Conservation (phyloP, 495 filamentous ascomycete genomes). For the Aspergillus homomorphus region DNA sequence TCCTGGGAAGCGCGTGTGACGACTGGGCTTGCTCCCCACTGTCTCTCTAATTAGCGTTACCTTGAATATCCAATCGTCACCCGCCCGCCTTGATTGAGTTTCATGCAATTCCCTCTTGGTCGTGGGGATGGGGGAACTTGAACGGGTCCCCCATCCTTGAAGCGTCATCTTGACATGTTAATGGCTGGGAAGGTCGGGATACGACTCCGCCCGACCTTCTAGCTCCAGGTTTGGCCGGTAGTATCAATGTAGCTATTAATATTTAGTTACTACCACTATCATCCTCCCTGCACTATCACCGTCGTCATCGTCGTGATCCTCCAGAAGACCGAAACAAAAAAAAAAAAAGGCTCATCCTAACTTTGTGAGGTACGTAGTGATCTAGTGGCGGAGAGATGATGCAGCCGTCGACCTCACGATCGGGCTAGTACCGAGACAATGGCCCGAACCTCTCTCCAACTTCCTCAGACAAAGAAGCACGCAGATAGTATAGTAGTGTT, state of each 20-base stretch:
- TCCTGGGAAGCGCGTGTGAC: slow-evolving; percentile 8
- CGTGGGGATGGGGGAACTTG: slow-evolving; percentile 13
- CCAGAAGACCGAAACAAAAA: no score
- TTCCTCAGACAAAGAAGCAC: background rate
- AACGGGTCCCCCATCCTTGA: slow-evolving; percentile 9
- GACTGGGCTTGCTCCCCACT: slow-evolving; percentile 15
- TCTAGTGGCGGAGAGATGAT: background rate
- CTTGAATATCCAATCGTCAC: slow-evolving; percentile 10
- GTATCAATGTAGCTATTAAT: background rate
- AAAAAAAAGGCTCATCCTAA: no score
- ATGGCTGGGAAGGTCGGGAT: slow-evolving; percentile 13
- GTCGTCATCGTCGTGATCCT: background rate
- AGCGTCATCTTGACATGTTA: slow-evolving; percentile 18
- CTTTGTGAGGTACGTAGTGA: background rate
- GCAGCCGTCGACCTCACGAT: background rate
- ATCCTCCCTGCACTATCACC: background rate
- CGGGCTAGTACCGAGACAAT: background rate
- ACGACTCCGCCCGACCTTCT: slow-evolving; percentile 13
- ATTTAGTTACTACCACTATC: background rate
- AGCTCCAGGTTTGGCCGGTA: slow-evolving; percentile 10
- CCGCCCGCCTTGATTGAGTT: slow-evolving; percentile 21
- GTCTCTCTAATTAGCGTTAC: slow-evolving; percentile 2
- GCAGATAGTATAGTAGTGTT: no score
- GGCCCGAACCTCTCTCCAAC: background rate
- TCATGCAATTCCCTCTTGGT: slow-evolving; percentile 17